A percentile compares a stretch with the other conserved stretches of the same genome.
These are phyloP conservation scores for Cyphellophora attinorum DNA, from an alignment of 2,329 filamentous ascomycete genomes.

Conservation along the genomic window DNA sequence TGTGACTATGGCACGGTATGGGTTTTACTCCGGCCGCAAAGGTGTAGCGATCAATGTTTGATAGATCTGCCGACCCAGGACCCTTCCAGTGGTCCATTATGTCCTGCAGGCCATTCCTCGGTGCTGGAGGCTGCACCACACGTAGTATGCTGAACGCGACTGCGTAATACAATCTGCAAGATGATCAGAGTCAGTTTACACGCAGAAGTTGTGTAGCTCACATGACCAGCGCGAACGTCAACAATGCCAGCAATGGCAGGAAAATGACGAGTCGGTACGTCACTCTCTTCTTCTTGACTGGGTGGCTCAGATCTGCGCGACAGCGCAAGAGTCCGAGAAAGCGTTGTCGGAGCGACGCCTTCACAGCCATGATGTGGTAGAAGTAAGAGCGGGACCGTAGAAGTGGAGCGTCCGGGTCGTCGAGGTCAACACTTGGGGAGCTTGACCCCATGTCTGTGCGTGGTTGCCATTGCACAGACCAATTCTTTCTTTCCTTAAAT, in stretches of 20 bases:
- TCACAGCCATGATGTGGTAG: neutral
- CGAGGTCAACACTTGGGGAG: neutral
- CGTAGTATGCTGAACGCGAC: neutral
- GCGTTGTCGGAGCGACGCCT: neutral
- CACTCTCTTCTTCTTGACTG: neutral
- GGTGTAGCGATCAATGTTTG: neutral
- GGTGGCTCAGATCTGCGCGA: neutral
- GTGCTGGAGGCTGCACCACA: neutral
- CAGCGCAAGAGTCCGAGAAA: neutral
- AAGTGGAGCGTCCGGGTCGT: neutral
- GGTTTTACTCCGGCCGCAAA: neutral
- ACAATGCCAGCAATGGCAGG: neutral
- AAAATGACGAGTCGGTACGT: neutral
- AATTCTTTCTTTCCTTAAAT: too few species aligned
- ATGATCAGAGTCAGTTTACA: too few species aligned
- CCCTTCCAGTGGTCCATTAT: neutral
- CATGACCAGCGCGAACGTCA: neutral
- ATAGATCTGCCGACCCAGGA: neutral
- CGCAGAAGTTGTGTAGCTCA: too few species aligned
- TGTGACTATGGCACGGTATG: conserved; percentile 44
- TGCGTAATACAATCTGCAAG: neutral
- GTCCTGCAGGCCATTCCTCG: neutral
- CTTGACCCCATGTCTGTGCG: too few species aligned
- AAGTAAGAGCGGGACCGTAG: neutral
- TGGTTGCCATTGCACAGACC: too few species aligned